phyloP scores from a whole-genome alignment of 441 rosid species.

The Adansonia grandidieri region DNA sequence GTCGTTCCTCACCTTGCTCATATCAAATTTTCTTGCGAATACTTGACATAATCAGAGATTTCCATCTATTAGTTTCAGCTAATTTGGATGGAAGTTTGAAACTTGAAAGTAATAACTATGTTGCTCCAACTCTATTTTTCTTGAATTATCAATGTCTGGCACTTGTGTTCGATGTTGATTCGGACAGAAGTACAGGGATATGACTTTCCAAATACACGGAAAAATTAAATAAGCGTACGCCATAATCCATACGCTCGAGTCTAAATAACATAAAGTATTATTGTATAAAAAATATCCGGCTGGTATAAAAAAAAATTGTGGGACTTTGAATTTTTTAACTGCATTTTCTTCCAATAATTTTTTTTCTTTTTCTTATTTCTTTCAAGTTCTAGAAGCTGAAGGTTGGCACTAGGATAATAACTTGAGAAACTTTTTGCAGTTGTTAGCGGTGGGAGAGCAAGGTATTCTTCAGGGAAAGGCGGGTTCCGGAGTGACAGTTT shows the following conservation, averaged over 20 bases:
- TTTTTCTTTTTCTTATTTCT: background rate
- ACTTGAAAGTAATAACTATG: too few species aligned
- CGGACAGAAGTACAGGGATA: too few species aligned
- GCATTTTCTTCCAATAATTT: background rate
- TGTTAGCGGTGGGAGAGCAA: constrained; percentile 65
- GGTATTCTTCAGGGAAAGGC: constrained; percentile 66
- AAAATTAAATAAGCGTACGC: too few species aligned
- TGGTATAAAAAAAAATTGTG: background rate
- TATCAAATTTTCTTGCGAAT: background rate
- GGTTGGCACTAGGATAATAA: background rate
- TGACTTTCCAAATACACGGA: too few species aligned
- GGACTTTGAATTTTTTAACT: background rate
- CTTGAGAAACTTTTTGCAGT: constrained; percentile 32
- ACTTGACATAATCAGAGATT: background rate
- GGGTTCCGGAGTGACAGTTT: constrained; percentile 67
- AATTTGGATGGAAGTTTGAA: background rate
- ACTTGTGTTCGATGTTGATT: too few species aligned
- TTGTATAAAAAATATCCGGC: background rate
- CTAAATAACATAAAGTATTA: too few species aligned
- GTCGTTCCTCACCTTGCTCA: background rate
- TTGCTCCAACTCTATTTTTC: too few species aligned
- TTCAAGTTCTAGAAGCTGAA: background rate
- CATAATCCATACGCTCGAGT: too few species aligned
- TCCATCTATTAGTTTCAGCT: background rate
- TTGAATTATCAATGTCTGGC: too few species aligned